phyloP scores from a whole-genome alignment of 495 filamentous ascomycete species.

The Pyronema omphalodes region DNA sequence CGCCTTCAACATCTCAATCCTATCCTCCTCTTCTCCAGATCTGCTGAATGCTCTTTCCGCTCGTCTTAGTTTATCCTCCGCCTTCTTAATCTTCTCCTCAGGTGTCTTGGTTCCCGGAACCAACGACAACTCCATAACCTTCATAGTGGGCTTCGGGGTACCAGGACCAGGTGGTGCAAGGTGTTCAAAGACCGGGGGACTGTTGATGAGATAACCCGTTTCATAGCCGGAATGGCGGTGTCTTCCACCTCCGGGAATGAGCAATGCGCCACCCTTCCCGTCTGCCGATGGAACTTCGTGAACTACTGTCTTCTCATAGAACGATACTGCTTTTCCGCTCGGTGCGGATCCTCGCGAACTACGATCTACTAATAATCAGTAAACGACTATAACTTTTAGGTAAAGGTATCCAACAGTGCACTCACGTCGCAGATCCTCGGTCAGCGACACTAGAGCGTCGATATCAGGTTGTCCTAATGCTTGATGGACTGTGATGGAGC shows the following conservation, averaged over 20 bases:
- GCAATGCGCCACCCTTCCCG: constrained; percentile 2
- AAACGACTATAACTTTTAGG: not conserved
- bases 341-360: constrained; percentile 6
- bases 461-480: constrained; percentile 19
- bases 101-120: constrained; percentile 7
- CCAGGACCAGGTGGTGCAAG: not conserved
- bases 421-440: constrained; percentile 23
- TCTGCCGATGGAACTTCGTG: constrained; percentile 12
- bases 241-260: not conserved
- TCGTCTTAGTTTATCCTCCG: constrained; percentile 19
- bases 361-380: not conserved
- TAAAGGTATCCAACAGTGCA: not conserved
- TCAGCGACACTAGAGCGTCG: constrained; percentile 20
- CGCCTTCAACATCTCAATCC: constrained; percentile 15
- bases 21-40: constrained; percentile 13
- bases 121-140: not conserved
- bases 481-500: constrained; percentile 15
- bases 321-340: constrained; percentile 20
- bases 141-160: not conserved
- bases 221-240: not conserved
- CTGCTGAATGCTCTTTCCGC: constrained; percentile 7
- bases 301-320: constrained; percentile 13
- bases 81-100: constrained; percentile 18
- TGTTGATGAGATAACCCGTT: not conserved
- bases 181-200: constrained; percentile 1